phyloP scores from a whole-genome alignment of 2,329 filamentous ascomycete genomes.

The Ceratocystis ficicola region DNA sequence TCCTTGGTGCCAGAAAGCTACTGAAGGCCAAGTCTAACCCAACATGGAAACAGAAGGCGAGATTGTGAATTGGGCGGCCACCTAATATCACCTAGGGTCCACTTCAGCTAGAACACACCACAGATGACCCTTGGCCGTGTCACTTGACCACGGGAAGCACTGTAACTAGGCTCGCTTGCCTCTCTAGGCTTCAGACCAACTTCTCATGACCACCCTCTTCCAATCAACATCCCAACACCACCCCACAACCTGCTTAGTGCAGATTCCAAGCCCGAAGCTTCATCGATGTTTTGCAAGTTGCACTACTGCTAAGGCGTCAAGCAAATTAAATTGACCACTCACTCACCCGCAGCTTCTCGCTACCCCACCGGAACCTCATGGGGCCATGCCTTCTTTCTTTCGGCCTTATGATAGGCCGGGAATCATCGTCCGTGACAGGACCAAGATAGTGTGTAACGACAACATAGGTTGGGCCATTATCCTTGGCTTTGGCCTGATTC shows the following conservation, averaged over 20 bases:
- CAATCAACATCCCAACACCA: background rate
- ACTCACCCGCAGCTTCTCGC: no score
- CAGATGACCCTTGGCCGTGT: slow-evolving; percentile 7
- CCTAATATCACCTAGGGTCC: background rate
- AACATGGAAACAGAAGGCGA: background rate
- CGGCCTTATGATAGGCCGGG: background rate
- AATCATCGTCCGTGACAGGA: background rate
- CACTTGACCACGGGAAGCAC: slow-evolving; percentile 14
- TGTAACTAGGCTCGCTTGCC: background rate
- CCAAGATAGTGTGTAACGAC: slow-evolving; percentile 2
- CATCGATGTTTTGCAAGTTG: background rate
- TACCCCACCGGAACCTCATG: slow-evolving; percentile 5
- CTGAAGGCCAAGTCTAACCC: background rate
- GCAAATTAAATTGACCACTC: no score
- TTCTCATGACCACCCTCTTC: background rate
- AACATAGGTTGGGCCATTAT: background rate
- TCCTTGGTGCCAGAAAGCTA: background rate
- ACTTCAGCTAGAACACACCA: background rate
- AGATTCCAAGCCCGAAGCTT: background rate
- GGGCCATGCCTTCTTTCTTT: background rate
- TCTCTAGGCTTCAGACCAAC: background rate
- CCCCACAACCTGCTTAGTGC: background rate
- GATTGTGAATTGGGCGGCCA: background rate
- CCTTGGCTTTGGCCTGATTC: no score
- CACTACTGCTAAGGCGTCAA: background rate